Base-by-base conservation (phyloP, 202 grass and related monocot genomes). In the Thinopyrum obtusiflorum region DNA sequence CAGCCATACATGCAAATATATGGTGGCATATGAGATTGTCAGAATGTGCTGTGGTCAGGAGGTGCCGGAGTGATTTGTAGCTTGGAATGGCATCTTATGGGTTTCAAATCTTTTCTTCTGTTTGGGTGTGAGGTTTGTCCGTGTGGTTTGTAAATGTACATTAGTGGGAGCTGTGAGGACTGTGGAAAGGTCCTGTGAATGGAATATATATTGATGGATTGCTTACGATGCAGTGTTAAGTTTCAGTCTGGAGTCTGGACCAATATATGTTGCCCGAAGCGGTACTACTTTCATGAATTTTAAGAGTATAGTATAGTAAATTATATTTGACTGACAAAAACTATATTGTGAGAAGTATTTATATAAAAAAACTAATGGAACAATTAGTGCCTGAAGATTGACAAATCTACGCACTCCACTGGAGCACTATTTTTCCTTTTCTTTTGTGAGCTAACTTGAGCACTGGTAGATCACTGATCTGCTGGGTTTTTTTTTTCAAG, bases 41-140 rank as follows among this genome's bases (percentile, higher is more conserved):
- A 77, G 28, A 77, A 61, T 79, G 65, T 67, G 84, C 57, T 86
- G 73, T 90, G 42, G 66, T 83, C 84, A 83, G 73, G 15, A 62
- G 88, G 46, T 87, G 84, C 77, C 84, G 67, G 11, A 68, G 80
- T 73, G 47, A 60, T 83, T 90, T 83, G 74, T 79, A 86, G 80
- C 74, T 81, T 79, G 40, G 62, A 83, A 80, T 67, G 80, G 80
- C 84, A 83, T 87, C 66, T 60, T 57, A 29, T 27, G 1, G 23
- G 76, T 57, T 84, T 65, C 51, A 15, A 23, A 28, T 14, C 18
- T 37, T 63, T 6, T 63, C 36, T 76, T 70, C 28, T 68, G 28
- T 68, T 61, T 81, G 44, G 7, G 17, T 84, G 55, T 76, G 81
- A 28, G 36, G 69, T 46, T 62, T 81, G 77, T 29, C 68, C n/a